Evolutionary conservation across 2,329 filamentous ascomycete species (phyloP).

Genomic region (Ceratocystis eucalypticola): DNA sequence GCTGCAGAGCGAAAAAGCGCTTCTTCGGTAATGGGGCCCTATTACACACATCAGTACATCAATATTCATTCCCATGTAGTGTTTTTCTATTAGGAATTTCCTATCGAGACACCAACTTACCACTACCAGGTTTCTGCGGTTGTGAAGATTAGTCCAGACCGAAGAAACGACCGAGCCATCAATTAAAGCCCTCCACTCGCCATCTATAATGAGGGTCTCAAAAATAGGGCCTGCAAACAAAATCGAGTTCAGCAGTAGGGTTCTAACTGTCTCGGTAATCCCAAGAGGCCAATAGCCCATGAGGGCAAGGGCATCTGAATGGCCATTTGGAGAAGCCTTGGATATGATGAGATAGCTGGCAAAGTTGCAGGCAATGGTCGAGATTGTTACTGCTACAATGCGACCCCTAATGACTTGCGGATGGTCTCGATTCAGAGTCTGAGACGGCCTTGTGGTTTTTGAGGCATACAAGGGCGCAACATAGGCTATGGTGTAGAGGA

Average conservation of each 20-base stretch:
- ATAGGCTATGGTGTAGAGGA: slow-evolving; percentile 76
- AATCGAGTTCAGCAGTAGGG: slow-evolving; percentile 57
- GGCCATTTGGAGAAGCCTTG: slow-evolving; percentile 25
- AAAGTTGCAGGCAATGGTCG: slow-evolving; percentile 50
- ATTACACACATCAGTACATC: slow-evolving; percentile 9
- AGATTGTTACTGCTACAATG: slow-evolving; percentile 64
- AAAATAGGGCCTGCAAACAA: slow-evolving; percentile 79
- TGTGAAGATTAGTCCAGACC: slow-evolving; percentile 58
- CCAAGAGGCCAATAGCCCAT: slow-evolving; percentile 74
- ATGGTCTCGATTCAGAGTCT: slow-evolving; percentile 68
- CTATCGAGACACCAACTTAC: slow-evolving; percentile 37
- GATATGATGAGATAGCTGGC: slow-evolving; percentile 55
- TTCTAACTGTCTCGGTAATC: slow-evolving; percentile 46
- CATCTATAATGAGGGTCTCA: slow-evolving; percentile 61
- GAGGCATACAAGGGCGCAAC: slow-evolving; percentile 85
- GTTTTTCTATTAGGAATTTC: not conserved
- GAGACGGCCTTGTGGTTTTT: slow-evolving; percentile 62
- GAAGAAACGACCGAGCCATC: slow-evolving; percentile 41
- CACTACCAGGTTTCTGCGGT: slow-evolving; percentile 75
- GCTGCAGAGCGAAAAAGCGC: slow-evolving; percentile 82
- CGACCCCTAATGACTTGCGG: slow-evolving; percentile 80
- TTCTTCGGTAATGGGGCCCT: slow-evolving; percentile 79
- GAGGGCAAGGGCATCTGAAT: slow-evolving; percentile 28
- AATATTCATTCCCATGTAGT: not conserved
- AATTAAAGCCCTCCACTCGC: slow-evolving; percentile 53